A percentile compares a stretch with the other conserved stretches of the same genome.
Conservation (phyloP, 176 grass and related monocot species). For the Paspalum notatum region DNA sequence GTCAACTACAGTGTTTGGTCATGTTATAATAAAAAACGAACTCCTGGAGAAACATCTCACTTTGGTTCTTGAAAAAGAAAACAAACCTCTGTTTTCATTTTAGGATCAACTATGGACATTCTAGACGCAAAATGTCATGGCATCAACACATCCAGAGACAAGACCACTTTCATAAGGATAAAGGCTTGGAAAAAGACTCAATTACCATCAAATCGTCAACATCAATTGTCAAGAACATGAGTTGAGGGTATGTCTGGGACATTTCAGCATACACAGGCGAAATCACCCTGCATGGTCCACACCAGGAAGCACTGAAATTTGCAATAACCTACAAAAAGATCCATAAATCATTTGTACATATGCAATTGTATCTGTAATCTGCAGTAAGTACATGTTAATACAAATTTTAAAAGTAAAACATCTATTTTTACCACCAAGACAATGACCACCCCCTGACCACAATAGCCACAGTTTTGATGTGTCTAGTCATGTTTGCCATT, state of each 20-base stretch:
- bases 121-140: neutral
- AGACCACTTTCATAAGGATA: neutral
- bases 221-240: slow-evolving; percentile 71
- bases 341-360: neutral
- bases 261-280: slow-evolving; percentile 63
- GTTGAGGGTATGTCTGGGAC: slow-evolving; percentile 70
- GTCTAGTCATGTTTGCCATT: too few species aligned
- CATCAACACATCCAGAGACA: neutral
- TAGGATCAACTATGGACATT: too few species aligned
- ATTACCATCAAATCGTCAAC: slow-evolving; percentile 74
- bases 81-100: too few species aligned
- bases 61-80: too few species aligned
- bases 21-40: too few species aligned
- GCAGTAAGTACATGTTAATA: too few species aligned
- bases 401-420: too few species aligned
- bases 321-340: slow-evolving; percentile 54
- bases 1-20: too few species aligned
- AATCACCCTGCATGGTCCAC: slow-evolving; percentile 72
- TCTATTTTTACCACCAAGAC: too few species aligned
- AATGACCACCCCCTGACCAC: too few species aligned
- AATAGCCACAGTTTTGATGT: too few species aligned
- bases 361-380: neutral
- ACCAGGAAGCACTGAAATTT: slow-evolving; percentile 85
- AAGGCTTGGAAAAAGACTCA: neutral
- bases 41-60: too few species aligned